Evolutionary conservation across 768 basidiomycete genomes (phyloP).

Genomic region (Leccinum boreale): DNA sequence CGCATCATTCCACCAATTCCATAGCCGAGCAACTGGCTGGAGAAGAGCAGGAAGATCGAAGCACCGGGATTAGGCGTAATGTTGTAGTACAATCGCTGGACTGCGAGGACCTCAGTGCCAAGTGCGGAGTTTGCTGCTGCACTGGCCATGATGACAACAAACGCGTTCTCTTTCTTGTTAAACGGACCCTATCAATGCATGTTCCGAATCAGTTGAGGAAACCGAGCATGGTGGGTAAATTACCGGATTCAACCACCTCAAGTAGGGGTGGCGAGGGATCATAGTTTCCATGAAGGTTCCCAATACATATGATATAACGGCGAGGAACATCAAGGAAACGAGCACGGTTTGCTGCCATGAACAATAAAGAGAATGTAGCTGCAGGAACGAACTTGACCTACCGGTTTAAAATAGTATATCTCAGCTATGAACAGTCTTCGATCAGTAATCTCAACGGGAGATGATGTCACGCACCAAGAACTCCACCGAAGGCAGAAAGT

Average conservation of each 20-base stretch:
- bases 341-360: slow-evolving; percentile 45
- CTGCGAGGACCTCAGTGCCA: slow-evolving; percentile 53
- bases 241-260: slow-evolving; percentile 53
- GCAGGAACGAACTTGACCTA: slow-evolving; percentile 13
- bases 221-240: neutral
- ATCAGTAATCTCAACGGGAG: neutral
- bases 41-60: slow-evolving; percentile 45
- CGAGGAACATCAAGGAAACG: slow-evolving; percentile 54
- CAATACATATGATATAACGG: slow-evolving; percentile 49
- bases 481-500: slow-evolving; percentile 50
- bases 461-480: slow-evolving; percentile 38
- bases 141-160: slow-evolving; percentile 54
- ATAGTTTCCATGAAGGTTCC: slow-evolving; percentile 45
- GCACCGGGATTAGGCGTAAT: slow-evolving; percentile 46
- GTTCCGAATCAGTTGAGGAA: neutral
- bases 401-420: slow-evolving; percentile 62
- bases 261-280: slow-evolving; percentile 42
- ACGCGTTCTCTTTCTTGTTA: slow-evolving; percentile 59
- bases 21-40: slow-evolving; percentile 41
- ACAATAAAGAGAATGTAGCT: neutral
- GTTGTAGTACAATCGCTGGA: slow-evolving; percentile 52
- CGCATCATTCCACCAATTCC: slow-evolving; percentile 54
- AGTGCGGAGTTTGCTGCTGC: slow-evolving; percentile 55
- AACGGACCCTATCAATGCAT: slow-evolving; percentile 42
- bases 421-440: slow-evolving; percentile 37